phyloP scores from a whole-genome alignment of 1,284 basidiomycete species.

The Cystobasidiaceae sp. region DNA sequence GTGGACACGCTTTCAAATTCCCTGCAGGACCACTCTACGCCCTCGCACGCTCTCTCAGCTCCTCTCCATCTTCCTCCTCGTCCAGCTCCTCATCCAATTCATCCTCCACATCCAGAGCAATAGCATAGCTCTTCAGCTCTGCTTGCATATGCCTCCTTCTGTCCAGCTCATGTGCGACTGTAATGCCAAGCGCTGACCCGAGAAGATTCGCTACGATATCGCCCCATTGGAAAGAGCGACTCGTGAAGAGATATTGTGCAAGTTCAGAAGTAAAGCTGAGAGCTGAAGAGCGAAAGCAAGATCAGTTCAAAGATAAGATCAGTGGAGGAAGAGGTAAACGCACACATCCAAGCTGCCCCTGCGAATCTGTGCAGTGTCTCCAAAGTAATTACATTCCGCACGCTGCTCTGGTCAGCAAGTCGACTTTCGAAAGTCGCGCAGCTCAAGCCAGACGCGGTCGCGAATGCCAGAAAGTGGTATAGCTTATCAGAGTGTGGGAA shows the following conservation, averaged over 20 bases:
- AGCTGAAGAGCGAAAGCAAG: conserved; percentile 9
- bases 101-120: too few relatives aligned
- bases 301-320: neutral
- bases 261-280: conserved; percentile 80
- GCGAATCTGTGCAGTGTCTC: conserved; percentile 66
- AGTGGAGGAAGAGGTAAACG: conserved; percentile 38
- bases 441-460: conserved; percentile 69
- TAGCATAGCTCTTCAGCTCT: neutral
- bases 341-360: conserved; percentile 62
- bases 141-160: neutral
- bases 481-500: conserved; percentile 62
- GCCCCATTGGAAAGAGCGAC: conserved; percentile 70
- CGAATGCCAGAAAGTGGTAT: conserved; percentile 75
- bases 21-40: too few relatives aligned
- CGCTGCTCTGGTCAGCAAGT: conserved; percentile 70
- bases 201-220: conserved; percentile 77
- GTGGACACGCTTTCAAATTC: too few relatives aligned
- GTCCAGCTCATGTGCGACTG: conserved; percentile 47
- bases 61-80: neutral
- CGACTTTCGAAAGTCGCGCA: conserved; percentile 84
- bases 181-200: conserved; percentile 68
- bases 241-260: conserved; percentile 74
- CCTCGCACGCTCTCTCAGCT: neutral
- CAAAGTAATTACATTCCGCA: conserved; percentile 58
- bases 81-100: neutral